A percentile compares a stretch with the other conserved stretches of the same genome.
Conservation (phyloP, 2,329 filamentous ascomycete species). For the Chaetomium strumarium region DNA sequence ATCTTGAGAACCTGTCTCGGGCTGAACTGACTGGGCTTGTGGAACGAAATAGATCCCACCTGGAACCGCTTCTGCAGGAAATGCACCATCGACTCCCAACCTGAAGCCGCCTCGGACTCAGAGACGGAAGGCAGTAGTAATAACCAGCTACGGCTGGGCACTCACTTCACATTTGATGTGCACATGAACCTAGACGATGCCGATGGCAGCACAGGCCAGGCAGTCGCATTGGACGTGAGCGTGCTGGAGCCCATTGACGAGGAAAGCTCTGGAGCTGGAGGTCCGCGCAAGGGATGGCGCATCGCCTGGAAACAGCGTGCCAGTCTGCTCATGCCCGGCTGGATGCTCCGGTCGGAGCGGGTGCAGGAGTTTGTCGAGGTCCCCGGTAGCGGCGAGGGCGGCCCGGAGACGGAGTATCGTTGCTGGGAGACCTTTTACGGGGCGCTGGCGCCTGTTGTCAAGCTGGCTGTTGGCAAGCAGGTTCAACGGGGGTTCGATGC, state of each 20-base stretch:
- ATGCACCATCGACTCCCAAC: conserved; percentile 25
- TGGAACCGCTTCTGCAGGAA: conserved; percentile 34
- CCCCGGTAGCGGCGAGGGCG: conserved; percentile 20
- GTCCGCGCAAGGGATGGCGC: conserved; percentile 29
- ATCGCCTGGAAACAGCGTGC: conserved; percentile 36
- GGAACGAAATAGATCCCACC: conserved; percentile 17
- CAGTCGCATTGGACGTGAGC: conserved; percentile 26
- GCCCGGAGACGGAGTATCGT: conserved; percentile 35
- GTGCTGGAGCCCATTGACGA: conserved; percentile 31
- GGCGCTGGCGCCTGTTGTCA: conserved; percentile 32
- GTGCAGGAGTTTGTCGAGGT: conserved; percentile 39
- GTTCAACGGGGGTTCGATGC: conserved; percentile 33
- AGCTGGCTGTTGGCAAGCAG: conserved; percentile 28
- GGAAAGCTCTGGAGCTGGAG: neutral
- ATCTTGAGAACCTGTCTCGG: neutral
- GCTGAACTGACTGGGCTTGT: neutral
- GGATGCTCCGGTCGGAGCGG: conserved; percentile 35
- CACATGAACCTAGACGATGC: conserved; percentile 27
- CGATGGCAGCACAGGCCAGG: conserved; percentile 10
- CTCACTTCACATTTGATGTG: conserved; percentile 31
- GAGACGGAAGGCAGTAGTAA: conserved; percentile 12
- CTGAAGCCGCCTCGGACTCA: conserved; percentile 10
- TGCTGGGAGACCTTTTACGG: conserved; percentile 45
- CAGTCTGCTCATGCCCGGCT: conserved; percentile 20
- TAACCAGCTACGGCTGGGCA: conserved; percentile 28